These are phyloP conservation scores for Ganoderma resinaceum DNA, from an alignment of 1,284 basidiomycete species.

Conservation along the genomic window DNA sequence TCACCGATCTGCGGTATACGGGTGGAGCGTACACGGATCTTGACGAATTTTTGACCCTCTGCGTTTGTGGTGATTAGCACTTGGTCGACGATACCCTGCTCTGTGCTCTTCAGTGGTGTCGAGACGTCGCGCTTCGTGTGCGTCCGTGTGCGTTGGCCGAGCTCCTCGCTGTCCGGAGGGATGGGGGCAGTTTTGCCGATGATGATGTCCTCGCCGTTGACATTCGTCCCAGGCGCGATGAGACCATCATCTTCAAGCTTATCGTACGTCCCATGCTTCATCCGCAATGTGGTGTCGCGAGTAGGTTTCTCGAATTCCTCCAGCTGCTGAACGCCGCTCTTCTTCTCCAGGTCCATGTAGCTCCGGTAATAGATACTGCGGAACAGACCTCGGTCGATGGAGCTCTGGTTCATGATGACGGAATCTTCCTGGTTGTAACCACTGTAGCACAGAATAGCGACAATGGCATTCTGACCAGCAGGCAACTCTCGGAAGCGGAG, in stretches of 20 bases:
- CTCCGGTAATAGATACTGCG: constrained; percentile 98
- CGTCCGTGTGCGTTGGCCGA: constrained; percentile 91
- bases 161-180: constrained; percentile 95
- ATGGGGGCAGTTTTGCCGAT: constrained; percentile 99
- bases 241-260: constrained; percentile 97
- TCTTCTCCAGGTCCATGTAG: constrained; percentile 99
- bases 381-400: constrained; percentile 98
- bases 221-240: constrained; percentile 94
- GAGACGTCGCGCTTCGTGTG: constrained; percentile 96
- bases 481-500: constrained; percentile 97
- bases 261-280: constrained; percentile 99
- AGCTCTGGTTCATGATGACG: constrained; percentile 99
- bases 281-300: constrained; percentile 90
- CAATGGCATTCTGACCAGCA: constrained; percentile 97
- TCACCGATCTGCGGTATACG: constrained; percentile 98
- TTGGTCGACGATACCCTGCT: constrained; percentile 97
- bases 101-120: constrained; percentile 97
- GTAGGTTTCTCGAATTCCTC: constrained; percentile 99
- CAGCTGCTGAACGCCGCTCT: constrained; percentile 89
- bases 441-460: constrained; percentile 98
- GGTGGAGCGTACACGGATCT: constrained; percentile 95
- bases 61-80: constrained; percentile 96
- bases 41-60: constrained; percentile 98
- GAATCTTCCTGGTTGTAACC: constrained; percentile 99
- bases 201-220: constrained; percentile 97